These are phyloP conservation scores for Physcomitrium patens DNA, from an alignment of 225 moss, liverwort and hornwort species.

Conservation along the genomic window DNA sequence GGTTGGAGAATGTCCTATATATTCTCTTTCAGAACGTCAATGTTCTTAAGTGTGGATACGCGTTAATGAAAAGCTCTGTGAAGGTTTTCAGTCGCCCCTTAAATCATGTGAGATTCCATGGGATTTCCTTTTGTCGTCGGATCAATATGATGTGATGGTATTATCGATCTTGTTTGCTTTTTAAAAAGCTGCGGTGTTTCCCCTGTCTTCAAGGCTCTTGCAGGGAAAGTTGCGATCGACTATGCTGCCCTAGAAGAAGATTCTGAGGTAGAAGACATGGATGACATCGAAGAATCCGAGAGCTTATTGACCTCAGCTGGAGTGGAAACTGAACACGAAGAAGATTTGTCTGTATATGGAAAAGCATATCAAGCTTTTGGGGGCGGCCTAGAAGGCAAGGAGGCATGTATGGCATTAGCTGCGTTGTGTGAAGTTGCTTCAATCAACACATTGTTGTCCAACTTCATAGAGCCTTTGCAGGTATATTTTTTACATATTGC, in stretches of 20 bases:
- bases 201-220: constrained; percentile 66
- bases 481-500: constrained; percentile 30
- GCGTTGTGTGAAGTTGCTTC: constrained; percentile 97
- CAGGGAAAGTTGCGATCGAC: constrained; percentile 94
- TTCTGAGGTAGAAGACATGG: constrained; percentile 46
- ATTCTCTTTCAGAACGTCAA: too few relatives aligned
- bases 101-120: not conserved
- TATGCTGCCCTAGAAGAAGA: constrained; percentile 64
- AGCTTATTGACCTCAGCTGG: constrained; percentile 75
- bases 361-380: constrained; percentile 81
- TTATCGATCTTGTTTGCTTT: not conserved
- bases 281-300: constrained; percentile 39
- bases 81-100: not conserved
- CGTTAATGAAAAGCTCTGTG: not conserved
- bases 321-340: constrained; percentile 57
- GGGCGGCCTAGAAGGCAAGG: constrained; percentile 82
- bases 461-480: constrained; percentile 96
- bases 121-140: constrained; percentile 1
- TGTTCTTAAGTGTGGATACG: not conserved
- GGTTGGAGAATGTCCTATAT: constrained; percentile 33
- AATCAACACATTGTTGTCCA: constrained; percentile 92
- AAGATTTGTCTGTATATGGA: constrained; percentile 86
- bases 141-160: constrained; percentile 11
- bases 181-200: constrained; percentile 22
- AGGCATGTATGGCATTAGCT: constrained; percentile 94